These are phyloP conservation scores for Termitomyces sp. DNA, from an alignment of 768 basidiomycete genomes.

Conservation along the genomic window DNA sequence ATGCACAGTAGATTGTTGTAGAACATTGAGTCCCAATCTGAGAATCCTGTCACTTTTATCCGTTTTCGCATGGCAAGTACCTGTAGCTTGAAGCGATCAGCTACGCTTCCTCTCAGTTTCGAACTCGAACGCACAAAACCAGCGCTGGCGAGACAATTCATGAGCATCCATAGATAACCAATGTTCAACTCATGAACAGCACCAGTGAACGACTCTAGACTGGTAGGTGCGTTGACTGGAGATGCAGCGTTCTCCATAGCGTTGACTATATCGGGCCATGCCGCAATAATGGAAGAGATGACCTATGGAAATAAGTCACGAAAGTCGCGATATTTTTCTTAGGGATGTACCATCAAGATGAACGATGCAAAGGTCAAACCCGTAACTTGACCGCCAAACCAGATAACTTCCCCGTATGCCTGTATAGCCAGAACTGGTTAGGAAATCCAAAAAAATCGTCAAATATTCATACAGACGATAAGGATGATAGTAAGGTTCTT, in stretches of 20 bases:
- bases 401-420: conserved; percentile 97
- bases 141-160: conserved; percentile 88
- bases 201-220: conserved; percentile 35
- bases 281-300: conserved; percentile 91
- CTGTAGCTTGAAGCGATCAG: conserved; percentile 32
- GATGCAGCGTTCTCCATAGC: conserved; percentile 20
- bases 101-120: background rate
- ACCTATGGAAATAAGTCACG: conserved; percentile 42
- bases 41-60: conserved; percentile 91
- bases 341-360: conserved; percentile 71
- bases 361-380: conserved; percentile 86
- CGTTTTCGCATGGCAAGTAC: conserved; percentile 94
- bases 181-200: conserved; percentile 53
- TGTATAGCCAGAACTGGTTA: conserved; percentile 22
- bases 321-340: background rate
- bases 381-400: conserved; percentile 91
- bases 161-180: conserved; percentile 95
- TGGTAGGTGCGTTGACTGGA: background rate
- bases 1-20: conserved; percentile 97
- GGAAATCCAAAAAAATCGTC: background rate
- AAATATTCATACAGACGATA: conserved; percentile 54
- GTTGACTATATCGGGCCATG: conserved; percentile 81
- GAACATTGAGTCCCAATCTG: conserved; percentile 99
- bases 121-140: conserved; percentile 62
- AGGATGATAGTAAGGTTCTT: conserved; percentile 99